Evolutionary conservation across 179 eudicot species (phyloP).

Genomic region (Dionaea muscipula): DNA sequence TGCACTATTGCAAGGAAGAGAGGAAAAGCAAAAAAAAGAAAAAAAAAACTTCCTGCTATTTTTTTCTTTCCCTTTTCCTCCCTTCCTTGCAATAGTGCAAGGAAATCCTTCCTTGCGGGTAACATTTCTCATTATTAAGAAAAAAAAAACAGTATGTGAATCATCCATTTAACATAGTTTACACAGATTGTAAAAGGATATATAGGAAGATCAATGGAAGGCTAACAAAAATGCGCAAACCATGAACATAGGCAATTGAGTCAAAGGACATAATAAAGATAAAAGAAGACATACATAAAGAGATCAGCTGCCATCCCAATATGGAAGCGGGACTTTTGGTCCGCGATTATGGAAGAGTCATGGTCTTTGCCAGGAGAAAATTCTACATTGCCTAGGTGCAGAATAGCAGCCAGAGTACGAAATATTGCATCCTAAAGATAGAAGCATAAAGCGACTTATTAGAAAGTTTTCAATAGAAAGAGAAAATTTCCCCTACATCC

Average conservation of each 20-base stretch:
- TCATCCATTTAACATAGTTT: neutral
- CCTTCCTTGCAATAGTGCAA: no score
- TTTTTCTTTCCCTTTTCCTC: no score
- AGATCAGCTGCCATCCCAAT: constrained; percentile 84
- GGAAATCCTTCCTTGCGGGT: no score
- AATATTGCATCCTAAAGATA: constrained; percentile 78
- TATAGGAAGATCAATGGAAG: neutral
- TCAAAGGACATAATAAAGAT: neutral
- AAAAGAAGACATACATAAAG: constrained; percentile 45
- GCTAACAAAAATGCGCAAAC: neutral
- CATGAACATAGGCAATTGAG: neutral
- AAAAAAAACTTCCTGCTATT: no score
- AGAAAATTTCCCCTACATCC: neutral
- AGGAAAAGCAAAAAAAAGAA: no score
- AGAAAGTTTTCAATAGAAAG: neutral
- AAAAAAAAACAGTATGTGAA: neutral
- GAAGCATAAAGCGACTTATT: neutral
- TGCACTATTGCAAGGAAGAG: no score
- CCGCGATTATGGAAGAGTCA: constrained; percentile 75
- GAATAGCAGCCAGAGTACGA: constrained; percentile 85
- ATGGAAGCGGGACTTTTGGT: constrained; percentile 66
- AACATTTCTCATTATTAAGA: neutral
- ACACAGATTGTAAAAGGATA: no score
- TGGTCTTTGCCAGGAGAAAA: constrained; percentile 96
- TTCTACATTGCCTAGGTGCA: constrained; percentile 86